Conservation (phyloP, 306 rosid species). For the Quercus rubra region DNA sequence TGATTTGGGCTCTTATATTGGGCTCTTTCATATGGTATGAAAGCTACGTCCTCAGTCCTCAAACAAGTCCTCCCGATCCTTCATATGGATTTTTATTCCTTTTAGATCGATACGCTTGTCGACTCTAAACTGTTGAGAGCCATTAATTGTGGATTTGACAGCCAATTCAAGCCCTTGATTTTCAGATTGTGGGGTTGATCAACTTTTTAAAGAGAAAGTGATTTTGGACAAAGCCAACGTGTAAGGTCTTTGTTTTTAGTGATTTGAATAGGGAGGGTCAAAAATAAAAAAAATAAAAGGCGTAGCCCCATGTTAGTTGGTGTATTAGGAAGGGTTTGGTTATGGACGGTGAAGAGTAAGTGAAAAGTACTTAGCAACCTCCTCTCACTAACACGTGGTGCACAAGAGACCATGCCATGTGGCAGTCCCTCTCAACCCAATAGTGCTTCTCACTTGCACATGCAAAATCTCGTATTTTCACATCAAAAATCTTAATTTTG, state of each 20-base stretch:
- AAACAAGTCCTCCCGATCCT: too few species aligned
- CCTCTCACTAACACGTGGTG: constrained; percentile 29
- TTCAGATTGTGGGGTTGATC: not conserved
- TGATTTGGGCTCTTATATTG: constrained; percentile 1
- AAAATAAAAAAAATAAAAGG: constrained; percentile 3
- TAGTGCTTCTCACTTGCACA: constrained; percentile 39
- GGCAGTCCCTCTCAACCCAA: constrained; percentile 38
- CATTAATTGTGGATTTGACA: constrained; percentile 7
- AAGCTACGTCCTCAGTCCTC: constrained; percentile 3
- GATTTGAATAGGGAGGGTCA: constrained; percentile 30
- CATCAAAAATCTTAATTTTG: constrained; percentile 28
- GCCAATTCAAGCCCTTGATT: not conserved
- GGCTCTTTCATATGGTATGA: not conserved
- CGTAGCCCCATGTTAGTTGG: constrained; percentile 55
- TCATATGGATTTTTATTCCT: constrained; percentile 25
- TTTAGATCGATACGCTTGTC: constrained; percentile 14
- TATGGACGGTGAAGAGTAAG: constrained; percentile 15
- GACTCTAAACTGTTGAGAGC: not conserved
- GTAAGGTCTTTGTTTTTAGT: constrained; percentile 47
- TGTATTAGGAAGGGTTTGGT: constrained; percentile 1
- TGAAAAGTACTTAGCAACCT: constrained; percentile 57
- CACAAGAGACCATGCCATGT: constrained; percentile 15
- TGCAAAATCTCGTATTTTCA: constrained; percentile 36
- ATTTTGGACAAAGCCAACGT: constrained; percentile 34
- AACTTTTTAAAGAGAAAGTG: not conserved